These are phyloP conservation scores for Truncatella angustata DNA, from an alignment of 2,329 filamentous ascomycete genomes.

Conservation along the genomic window DNA sequence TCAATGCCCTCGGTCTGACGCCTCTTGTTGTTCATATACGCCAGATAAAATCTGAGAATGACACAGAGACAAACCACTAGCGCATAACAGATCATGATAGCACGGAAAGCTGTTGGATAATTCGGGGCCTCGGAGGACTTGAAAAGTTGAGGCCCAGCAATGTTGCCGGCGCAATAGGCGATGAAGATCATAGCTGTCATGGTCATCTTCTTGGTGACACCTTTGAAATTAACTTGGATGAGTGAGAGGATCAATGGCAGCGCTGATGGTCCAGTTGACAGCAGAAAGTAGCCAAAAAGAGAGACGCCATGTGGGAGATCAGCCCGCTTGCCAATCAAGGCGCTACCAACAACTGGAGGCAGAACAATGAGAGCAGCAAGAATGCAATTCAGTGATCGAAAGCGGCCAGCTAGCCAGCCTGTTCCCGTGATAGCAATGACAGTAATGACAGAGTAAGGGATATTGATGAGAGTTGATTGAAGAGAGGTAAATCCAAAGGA, in stretches of 20 bases:
- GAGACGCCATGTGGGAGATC: slow-evolving; percentile 40
- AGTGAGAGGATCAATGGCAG: slow-evolving; percentile 56
- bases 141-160: slow-evolving; percentile 56
- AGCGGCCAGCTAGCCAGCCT: slow-evolving; percentile 50
- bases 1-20: slow-evolving; percentile 40
- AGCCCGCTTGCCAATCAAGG: slow-evolving; percentile 49
- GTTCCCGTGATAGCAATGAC: slow-evolving; percentile 45
- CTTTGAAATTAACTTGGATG: slow-evolving; percentile 53
- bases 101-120: slow-evolving; percentile 52
- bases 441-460: slow-evolving; percentile 55
- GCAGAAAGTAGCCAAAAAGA: slow-evolving; percentile 57
- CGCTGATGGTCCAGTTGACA: slow-evolving; percentile 51
- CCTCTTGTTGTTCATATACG: slow-evolving; percentile 42
- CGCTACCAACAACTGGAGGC: slow-evolving; percentile 50
- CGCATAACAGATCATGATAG: slow-evolving; percentile 56
- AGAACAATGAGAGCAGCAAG: slow-evolving; percentile 49
- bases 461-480: slow-evolving; percentile 55
- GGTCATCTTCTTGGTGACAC: slow-evolving; percentile 60
- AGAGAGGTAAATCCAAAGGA: slow-evolving; percentile 56
- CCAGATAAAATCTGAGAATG: slow-evolving; percentile 45
- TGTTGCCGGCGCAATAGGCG: slow-evolving; percentile 55
- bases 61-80: slow-evolving; percentile 45
- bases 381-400: slow-evolving; percentile 49
- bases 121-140: slow-evolving; percentile 44
- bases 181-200: slow-evolving; percentile 55